These are phyloP conservation scores for Acrocalymma vagum DNA, from an alignment of 2,329 filamentous ascomycete species.

Conservation along the genomic window DNA sequence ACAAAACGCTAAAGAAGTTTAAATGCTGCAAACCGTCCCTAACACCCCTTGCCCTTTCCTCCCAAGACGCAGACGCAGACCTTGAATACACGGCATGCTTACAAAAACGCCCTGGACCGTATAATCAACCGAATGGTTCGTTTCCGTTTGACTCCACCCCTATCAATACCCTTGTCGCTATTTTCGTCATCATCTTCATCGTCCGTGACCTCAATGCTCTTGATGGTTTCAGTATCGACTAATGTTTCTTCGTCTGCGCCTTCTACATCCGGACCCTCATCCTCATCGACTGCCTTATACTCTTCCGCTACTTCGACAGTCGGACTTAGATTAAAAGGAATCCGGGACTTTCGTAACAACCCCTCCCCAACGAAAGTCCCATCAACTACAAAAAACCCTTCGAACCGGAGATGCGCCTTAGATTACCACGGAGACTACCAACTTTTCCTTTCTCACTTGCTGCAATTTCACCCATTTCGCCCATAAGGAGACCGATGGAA, in stretches of 20 bases:
- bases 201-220: slow-evolving; percentile 26
- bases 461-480: slow-evolving; percentile 43
- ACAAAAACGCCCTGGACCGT: slow-evolving; percentile 46
- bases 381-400: slow-evolving; percentile 61
- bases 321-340: slow-evolving; percentile 33
- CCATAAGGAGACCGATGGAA: slow-evolving; percentile 49
- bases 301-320: slow-evolving; percentile 34
- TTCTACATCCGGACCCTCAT: slow-evolving; percentile 21
- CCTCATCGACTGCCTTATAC: slow-evolving; percentile 19
- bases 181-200: slow-evolving; percentile 22
- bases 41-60: no score
- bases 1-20: no score
- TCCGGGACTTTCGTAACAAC: slow-evolving; percentile 39
- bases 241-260: slow-evolving; percentile 14
- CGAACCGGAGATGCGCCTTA: slow-evolving; percentile 54
- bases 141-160: slow-evolving; percentile 33
- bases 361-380: slow-evolving; percentile 40
- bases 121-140: slow-evolving; percentile 42
- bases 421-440: slow-evolving; percentile 38
- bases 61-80: no score
- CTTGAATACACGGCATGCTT: no score
- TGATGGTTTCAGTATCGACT: slow-evolving; percentile 18
- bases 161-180: slow-evolving; percentile 17
- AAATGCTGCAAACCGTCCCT: no score
- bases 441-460: slow-evolving; percentile 42